phyloP scores from a whole-genome alignment of 2,329 filamentous ascomycete species.

The Neofusicoccum laricinum region DNA sequence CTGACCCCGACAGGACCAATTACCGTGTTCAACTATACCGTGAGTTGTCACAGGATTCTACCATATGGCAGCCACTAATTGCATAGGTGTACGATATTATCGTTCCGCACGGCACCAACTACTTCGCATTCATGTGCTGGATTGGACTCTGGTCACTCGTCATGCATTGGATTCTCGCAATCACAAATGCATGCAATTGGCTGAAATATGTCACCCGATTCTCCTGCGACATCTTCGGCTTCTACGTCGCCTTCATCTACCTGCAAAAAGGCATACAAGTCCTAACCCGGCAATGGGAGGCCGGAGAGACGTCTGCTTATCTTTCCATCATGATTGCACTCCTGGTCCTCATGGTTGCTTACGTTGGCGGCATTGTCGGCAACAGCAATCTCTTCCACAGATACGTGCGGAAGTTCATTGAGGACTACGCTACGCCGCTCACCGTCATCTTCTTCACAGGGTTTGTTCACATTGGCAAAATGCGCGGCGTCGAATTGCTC shows the following conservation, averaged over 20 bases:
- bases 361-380: constrained; percentile 65
- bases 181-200: constrained; percentile 83
- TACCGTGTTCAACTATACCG: constrained; percentile 91
- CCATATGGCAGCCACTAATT: not conserved
- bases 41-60: not conserved
- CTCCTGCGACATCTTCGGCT: constrained; percentile 90
- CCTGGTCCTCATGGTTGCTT: constrained; percentile 74
- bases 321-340: constrained; percentile 74
- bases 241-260: constrained; percentile 91
- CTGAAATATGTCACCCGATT: constrained; percentile 89
- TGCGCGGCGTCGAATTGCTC: constrained; percentile 67
- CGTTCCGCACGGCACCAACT: constrained; percentile 70
- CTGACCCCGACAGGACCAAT: constrained; percentile 62
- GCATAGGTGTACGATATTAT: constrained; percentile 74
- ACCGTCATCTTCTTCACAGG: constrained; percentile 76
- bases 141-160: constrained; percentile 77
- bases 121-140: constrained; percentile 89
- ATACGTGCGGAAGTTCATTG: constrained; percentile 74
- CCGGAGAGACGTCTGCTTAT: constrained; percentile 63
- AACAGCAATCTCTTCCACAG: constrained; percentile 70
- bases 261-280: constrained; percentile 89
- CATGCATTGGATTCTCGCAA: constrained; percentile 79
- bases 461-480: constrained; percentile 81
- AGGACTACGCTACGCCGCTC: constrained; percentile 79
- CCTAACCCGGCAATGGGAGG: constrained; percentile 68